Percentiles rank a stretch among this genome's conserved stretches.
Conservation (phyloP, 2,329 filamentous ascomycete genomes). For the Stagonosporopsis tanaceti region DNA sequence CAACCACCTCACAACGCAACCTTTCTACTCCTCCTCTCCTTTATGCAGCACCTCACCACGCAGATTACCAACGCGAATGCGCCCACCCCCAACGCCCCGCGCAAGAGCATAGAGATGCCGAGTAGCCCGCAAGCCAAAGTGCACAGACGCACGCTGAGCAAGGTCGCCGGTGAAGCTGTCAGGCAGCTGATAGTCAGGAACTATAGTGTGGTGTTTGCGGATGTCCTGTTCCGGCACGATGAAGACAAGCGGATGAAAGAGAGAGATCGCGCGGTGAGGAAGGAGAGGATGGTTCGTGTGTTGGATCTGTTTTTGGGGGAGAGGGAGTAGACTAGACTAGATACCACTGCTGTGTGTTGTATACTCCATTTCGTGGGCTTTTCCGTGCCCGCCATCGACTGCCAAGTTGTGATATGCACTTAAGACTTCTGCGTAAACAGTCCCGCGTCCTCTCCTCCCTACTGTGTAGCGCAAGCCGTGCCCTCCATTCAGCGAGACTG, state of each 20-base stretch:
- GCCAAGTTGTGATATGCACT: too few relatives aligned
- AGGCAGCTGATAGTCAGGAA: slow-evolving; percentile 67
- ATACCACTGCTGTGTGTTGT: not conserved
- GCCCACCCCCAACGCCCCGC: slow-evolving; percentile 31
- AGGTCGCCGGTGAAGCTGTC: slow-evolving; percentile 61
- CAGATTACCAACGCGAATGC: slow-evolving; percentile 56
- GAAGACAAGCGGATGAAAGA: slow-evolving; percentile 52
- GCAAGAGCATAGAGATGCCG: slow-evolving; percentile 39
- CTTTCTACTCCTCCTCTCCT: slow-evolving; percentile 85
- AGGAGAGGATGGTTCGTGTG: slow-evolving; percentile 71
- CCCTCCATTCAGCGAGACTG: too few relatives aligned
- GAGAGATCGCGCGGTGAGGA: slow-evolving; percentile 66
- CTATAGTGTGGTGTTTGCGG: slow-evolving; percentile 71
- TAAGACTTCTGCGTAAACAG: too few relatives aligned
- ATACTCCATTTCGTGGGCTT: not conserved
- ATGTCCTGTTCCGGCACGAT: slow-evolving; percentile 65
- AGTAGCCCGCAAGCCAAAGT: slow-evolving; percentile 48
- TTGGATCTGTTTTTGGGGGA: slow-evolving; percentile 72
- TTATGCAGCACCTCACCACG: slow-evolving; percentile 68
- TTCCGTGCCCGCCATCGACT: too few relatives aligned
- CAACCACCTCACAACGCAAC: slow-evolving; percentile 82
- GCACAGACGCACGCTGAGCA: slow-evolving; percentile 49
- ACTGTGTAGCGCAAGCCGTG: too few relatives aligned
- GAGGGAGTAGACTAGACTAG: not conserved
- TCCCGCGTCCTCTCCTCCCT: too few relatives aligned